Percentiles rank a stretch among this genome's conserved stretches.
Conservation (phyloP, 176 grass and related monocot species). For the Saccharum spontaneum region DNA sequence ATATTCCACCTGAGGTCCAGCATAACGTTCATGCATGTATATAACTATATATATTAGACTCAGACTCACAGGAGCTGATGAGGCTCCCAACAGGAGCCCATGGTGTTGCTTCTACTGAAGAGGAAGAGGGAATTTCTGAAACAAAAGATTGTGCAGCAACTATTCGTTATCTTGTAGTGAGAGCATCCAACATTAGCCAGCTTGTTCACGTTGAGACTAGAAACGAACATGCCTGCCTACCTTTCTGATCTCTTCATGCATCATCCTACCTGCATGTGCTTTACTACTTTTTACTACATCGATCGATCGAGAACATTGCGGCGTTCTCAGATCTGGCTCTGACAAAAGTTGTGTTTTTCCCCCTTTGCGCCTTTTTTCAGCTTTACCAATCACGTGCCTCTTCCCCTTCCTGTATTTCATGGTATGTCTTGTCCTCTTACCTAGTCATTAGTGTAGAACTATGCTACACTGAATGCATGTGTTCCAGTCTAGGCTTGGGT, state of each 20-base stretch:
- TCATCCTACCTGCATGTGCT: background rate
- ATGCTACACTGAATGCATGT: background rate
- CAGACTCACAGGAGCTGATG: too few relatives aligned
- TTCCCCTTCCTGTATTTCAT: conserved; percentile 88
- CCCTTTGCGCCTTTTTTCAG: conserved; percentile 27
- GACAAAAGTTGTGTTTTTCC: background rate
- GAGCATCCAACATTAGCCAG: background rate
- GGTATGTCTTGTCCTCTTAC: conserved; percentile 39
- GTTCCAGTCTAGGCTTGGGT: background rate
- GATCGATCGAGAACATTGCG: background rate
- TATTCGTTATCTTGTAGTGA: too few relatives aligned
- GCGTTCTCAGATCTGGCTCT: background rate
- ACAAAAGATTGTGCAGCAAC: too few relatives aligned
- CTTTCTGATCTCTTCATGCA: background rate
- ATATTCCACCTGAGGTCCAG: too few relatives aligned
- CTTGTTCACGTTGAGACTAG: background rate
- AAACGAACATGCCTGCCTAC: background rate
- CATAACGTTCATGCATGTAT: too few relatives aligned
- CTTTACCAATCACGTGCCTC: conserved; percentile 78
- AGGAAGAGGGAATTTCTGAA: too few relatives aligned
- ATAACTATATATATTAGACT: too few relatives aligned
- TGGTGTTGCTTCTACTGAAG: too few relatives aligned
- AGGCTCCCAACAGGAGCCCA: too few relatives aligned
- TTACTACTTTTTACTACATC: background rate
- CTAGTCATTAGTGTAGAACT: background rate